Evolutionary conservation across 768 basidiomycete species (phyloP), one percentile per base, ranked within the genome.

Genomic region (Mycena galericulata): DNA sequence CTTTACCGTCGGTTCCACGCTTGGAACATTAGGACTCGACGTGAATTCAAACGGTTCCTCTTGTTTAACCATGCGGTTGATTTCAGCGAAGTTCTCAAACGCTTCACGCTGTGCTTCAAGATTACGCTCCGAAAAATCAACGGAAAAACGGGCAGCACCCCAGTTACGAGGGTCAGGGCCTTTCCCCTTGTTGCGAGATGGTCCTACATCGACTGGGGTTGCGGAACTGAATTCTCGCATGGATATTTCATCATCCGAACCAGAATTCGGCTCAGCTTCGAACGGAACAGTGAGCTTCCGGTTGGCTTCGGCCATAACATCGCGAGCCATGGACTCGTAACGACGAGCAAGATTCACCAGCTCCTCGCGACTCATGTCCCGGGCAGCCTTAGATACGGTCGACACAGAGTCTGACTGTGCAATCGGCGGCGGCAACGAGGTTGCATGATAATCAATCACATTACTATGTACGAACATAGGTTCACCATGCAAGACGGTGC

Each of bases 161-260:
- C n/a, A n/a, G n/a, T n/a, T n/a, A n/a, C n/a, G n/a, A n/a, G n/a
- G n/a, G n/a, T n/a, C n/a, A n/a, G n/a, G n/a, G n/a, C n/a, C n/a
- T n/a, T n/a, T n/a, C n/a, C n/a, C n/a, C 6, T 62, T 62, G 17
- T 29, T 20, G 1, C 70, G 24, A 46, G 65, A 74, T 1, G 45
- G 20, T 0, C 17, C 46, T 26, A 67, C 66, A 32, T 73, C 71
- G 9, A 49, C 47, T n/a, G 61, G 61, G 5, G 53, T 34, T 11
- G 50, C 61, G 12, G 61, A 49, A 43, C 61, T 62, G 22, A 7
- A 18, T 18, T 30, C 15, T 34, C 14, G 49, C 10, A 40, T 40
- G 53, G 53, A 9, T 1, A 9, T 17, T 56, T 40, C 7, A 36
- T 11, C 18, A 5, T 45, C 54, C 4, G 34, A 53, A 34, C 50